A percentile compares a stretch with the other conserved stretches of the same genome.
Conservation (phyloP, 768 basidiomycete genomes). For the Boletus coccyginus region DNA sequence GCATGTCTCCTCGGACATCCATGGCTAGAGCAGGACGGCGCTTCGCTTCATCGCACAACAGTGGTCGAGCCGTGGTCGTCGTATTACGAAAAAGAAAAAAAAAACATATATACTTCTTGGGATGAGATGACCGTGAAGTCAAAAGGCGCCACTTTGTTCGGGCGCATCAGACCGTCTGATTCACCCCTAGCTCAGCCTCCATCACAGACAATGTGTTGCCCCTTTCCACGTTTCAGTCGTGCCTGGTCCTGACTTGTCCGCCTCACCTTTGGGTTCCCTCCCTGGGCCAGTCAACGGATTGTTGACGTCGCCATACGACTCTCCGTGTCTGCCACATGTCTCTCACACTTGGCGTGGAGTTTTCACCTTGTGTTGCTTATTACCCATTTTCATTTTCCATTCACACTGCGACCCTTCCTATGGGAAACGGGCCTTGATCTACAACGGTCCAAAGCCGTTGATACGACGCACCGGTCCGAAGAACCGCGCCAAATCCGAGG, state of each 20-base stretch:
- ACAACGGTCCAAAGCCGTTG: not conserved
- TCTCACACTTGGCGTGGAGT: not conserved
- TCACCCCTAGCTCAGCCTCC: constrained; percentile 12
- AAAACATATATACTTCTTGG: not conserved
- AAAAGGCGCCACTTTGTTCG: not conserved
- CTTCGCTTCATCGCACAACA: not conserved
- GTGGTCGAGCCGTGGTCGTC: not conserved
- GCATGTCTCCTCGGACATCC: constrained; percentile 20
- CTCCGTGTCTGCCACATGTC: not conserved
- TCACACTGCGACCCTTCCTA: constrained; percentile 13
- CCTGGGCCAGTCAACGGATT: not conserved
- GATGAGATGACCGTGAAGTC: not conserved
- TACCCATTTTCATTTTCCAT: not conserved
- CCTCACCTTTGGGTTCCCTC: not conserved
- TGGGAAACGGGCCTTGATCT: constrained; percentile 15
- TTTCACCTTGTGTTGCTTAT: not conserved
- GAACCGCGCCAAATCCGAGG: not conserved
- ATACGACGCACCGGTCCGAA: constrained; percentile 10
- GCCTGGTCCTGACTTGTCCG: constrained; percentile 13
- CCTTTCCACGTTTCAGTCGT: constrained; percentile 1
- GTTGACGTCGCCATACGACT: not conserved
- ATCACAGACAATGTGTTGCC: constrained; percentile 4
- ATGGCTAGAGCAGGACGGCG: not conserved
- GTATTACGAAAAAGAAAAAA: constrained; percentile 1
- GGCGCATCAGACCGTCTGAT: constrained; percentile 22